Percentiles rank a stretch among this genome's conserved stretches.
Conservation (phyloP, 139 green algal species). For the Cymbomonas tetramitiformis region DNA sequence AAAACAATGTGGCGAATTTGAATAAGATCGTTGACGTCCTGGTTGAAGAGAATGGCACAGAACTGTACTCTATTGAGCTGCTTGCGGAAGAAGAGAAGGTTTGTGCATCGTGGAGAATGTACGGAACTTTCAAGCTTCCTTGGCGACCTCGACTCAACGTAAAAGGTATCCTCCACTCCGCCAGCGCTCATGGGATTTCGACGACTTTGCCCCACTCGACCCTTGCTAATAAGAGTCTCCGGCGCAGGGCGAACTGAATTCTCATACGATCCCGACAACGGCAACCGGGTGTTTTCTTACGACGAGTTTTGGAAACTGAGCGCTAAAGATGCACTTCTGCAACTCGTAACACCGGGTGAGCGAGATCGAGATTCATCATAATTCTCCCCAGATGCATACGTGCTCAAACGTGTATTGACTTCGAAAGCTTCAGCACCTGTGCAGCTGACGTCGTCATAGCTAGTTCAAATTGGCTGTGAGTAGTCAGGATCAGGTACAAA, state of each 20-base stretch:
- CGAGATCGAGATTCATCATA: too few species aligned
- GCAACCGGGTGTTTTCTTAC: not conserved
- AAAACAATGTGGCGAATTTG: constrained; percentile 20
- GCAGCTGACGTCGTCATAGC: too few species aligned
- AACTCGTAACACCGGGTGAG: constrained; percentile 9
- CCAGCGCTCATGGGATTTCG: too few species aligned
- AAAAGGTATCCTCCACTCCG: too few species aligned
- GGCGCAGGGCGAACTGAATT: too few species aligned
- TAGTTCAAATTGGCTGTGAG: too few species aligned
- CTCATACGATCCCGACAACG: not conserved
- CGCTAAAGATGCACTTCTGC: constrained; percentile 2
- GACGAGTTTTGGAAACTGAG: not conserved
- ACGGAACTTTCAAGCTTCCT: not conserved
- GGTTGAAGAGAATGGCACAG: not conserved
- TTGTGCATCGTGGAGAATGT: constrained; percentile 10
- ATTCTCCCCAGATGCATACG: too few species aligned
- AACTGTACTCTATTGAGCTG: constrained; percentile 1
- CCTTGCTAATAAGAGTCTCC: too few species aligned
- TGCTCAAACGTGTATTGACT: too few species aligned
- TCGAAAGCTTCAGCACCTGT: too few species aligned
- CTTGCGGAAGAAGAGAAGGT: not conserved
- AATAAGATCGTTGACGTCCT: constrained; percentile 11
- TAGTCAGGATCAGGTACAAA: too few species aligned
- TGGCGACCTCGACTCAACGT: constrained; percentile 9
- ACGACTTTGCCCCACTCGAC: too few species aligned